phyloP scores from a whole-genome alignment of 192 early-diverging fungal species.

The Umbelopsis sp. region DNA sequence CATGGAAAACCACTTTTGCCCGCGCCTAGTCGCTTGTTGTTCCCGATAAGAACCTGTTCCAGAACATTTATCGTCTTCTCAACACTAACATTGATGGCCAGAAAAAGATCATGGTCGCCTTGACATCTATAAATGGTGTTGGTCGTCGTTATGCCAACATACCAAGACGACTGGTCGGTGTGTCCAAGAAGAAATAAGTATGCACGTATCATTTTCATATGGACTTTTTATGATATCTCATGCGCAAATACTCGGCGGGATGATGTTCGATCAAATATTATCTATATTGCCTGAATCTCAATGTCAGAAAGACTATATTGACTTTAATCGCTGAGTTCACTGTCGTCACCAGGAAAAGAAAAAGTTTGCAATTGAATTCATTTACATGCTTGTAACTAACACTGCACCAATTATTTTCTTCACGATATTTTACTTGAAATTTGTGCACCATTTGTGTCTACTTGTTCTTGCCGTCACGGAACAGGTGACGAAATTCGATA shows the following conservation, averaged over 20 bases:
- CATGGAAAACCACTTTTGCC: slow-evolving; percentile 4
- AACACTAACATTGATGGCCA: slow-evolving; percentile 99
- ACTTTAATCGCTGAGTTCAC: background rate
- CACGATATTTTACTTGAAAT: background rate
- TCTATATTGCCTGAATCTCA: slow-evolving; percentile 59
- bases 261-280: slow-evolving; percentile 47
- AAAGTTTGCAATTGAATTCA: no score
- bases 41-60: slow-evolving; percentile 88
- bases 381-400: no score
- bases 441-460: slow-evolving; percentile 7
- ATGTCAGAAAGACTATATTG: slow-evolving; percentile 39
- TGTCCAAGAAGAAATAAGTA: slow-evolving; percentile 95
- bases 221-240: no score
- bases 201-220: slow-evolving; percentile 35
- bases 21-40: slow-evolving; percentile 79
- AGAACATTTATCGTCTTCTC: slow-evolving; percentile 97
- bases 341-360: no score
- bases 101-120: slow-evolving; percentile 92
- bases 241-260: background rate
- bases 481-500: slow-evolving; percentile 3
- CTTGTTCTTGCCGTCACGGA: slow-evolving; percentile 3
- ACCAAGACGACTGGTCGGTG: slow-evolving; percentile 99
- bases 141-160: slow-evolving; percentile 98
- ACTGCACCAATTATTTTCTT: background rate
- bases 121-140: slow-evolving; percentile 97